These are phyloP conservation scores for Sphaerulina musiva DNA, from an alignment of 2,329 filamentous ascomycete genomes.

Conservation along the genomic window DNA sequence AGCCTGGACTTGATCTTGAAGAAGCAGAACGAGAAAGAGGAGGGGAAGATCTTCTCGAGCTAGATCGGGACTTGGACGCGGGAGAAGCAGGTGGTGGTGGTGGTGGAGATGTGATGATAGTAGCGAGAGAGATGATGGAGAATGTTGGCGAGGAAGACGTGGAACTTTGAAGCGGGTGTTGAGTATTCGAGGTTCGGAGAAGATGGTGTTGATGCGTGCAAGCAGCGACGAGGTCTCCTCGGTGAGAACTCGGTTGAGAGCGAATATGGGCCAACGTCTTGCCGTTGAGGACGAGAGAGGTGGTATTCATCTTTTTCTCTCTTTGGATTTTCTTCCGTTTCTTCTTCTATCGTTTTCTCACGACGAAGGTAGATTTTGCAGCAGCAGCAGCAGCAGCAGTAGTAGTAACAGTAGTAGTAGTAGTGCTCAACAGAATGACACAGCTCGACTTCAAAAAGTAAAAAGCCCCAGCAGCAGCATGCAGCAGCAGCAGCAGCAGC, in stretches of 20 bases:
- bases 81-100: neutral
- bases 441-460: too few species aligned
- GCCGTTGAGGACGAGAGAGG: slow-evolving; percentile 28
- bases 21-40: neutral
- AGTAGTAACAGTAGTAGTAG: too few species aligned
- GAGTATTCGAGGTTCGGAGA: neutral
- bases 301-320: slow-evolving; percentile 24
- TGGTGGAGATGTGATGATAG: neutral
- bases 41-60: neutral
- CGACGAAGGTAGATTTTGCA: too few species aligned
- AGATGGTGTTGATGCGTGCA: neutral
- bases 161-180: neutral
- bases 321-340: neutral
- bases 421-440: too few species aligned
- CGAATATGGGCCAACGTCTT: slow-evolving; percentile 21
- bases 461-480: too few species aligned
- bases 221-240: neutral
- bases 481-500: too few species aligned
- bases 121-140: neutral
- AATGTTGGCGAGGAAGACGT: neutral
- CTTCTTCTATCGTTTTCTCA: neutral
- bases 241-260: slow-evolving; percentile 13
- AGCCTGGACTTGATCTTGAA: slow-evolving; percentile 21
- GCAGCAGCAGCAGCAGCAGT: too few species aligned
- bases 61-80: slow-evolving; percentile 1